Evolutionary conservation across 345 rosid genomes (phyloP), one percentile per base, ranked within the genome.

Genomic region (Linum tenue): DNA sequence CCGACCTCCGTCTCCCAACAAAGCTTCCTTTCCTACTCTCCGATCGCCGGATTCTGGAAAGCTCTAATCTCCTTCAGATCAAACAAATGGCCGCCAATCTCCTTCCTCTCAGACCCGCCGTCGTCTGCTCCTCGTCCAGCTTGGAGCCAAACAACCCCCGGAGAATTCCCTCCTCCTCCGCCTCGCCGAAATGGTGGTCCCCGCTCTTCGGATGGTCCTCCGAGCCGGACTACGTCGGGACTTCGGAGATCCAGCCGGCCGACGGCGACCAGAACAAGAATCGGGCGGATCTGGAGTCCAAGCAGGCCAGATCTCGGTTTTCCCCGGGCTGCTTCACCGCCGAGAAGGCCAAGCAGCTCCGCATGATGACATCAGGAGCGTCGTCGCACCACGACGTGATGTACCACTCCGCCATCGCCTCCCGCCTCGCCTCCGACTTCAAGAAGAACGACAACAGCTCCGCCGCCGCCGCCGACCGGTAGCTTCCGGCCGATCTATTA

Each of bases 361-460:
- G 88, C 39, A 68, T 77, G 86, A 62, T 79, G 86, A 85, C 91
- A 2, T 64, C 42, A 9, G 76, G 77, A 0, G 60, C 77, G 2
- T 56, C 57, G 3, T 63, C 90, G 16, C 81, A 73, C 64, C 97
- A 84, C 41, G 92, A 87, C 48, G 82, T 51, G 55, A 90, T 90
- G 95, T 88, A 90, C 66, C 92, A 88, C 70, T 83, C 91, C 16
- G 84, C 85, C 35, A 77, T 85, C 70, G 91, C 91, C 5, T 73
- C 87, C 35, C 75, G 91, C 48, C 82, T 85, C 1, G 88, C 91
- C 53, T 69, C 84, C 2, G 81, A 83, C 57, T 77, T 81, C 72
- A 74, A 79, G 56, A 0, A 39, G 53, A 75, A 38, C 7, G 31
- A 22, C 31, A 22, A 22, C 31, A 22, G 31, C 31, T 22, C 31